Conservation (phyloP, 352 stramenopile species). For the Chrysophaeum taylorii region DNA sequence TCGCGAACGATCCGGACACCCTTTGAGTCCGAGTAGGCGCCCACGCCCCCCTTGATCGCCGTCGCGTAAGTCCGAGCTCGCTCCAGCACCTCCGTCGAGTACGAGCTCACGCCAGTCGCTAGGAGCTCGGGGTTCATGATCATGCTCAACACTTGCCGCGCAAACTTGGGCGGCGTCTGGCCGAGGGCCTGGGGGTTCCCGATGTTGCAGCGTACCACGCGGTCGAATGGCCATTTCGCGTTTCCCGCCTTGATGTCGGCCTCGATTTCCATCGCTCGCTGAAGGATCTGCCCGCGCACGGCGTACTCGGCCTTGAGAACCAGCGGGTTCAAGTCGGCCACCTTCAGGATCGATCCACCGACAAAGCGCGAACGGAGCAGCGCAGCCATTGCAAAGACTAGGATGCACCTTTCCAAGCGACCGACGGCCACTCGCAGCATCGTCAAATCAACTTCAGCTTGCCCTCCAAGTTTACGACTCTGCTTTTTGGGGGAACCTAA, state of each 20-base stretch:
- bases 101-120: constrained; percentile 23
- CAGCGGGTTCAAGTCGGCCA: not conserved
- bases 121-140: constrained; percentile 41
- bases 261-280: constrained; percentile 52
- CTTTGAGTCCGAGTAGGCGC: constrained; percentile 53
- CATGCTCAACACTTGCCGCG: constrained; percentile 51
- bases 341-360: too few relatives aligned
- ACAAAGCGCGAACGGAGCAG: too few relatives aligned
- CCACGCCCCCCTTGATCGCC: constrained; percentile 44
- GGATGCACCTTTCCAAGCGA: too few relatives aligned
- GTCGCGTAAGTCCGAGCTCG: constrained; percentile 44
- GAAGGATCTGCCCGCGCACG: constrained; percentile 59
- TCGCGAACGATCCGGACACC: constrained; percentile 42
- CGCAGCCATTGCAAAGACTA: too few relatives aligned
- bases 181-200: constrained; percentile 90
- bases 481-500: too few relatives aligned
- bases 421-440: too few relatives aligned
- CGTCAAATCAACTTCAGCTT: too few relatives aligned
- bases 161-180: constrained; percentile 80
- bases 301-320: constrained; percentile 61
- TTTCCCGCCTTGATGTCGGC: constrained; percentile 44
- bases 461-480: too few relatives aligned
- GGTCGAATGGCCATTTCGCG: constrained; percentile 62
- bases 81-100: constrained; percentile 34
- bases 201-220: constrained; percentile 95